Evolutionary conservation across 2,329 filamentous ascomycete species (phyloP).

Genomic region (Chaetomium olivaceum): DNA sequence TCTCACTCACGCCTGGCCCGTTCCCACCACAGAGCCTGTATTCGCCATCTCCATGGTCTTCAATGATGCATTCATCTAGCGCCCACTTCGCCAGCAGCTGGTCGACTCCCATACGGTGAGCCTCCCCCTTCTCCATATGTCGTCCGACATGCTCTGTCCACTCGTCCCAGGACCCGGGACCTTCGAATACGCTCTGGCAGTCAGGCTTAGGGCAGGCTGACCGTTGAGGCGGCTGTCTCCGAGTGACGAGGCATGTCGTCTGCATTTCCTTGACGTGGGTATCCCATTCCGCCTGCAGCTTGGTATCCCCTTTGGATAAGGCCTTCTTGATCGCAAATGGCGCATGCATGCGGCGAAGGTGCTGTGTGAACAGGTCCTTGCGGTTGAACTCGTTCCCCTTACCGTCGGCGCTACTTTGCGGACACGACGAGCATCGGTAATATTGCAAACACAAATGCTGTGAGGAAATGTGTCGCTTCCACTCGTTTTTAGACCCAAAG

Average conservation of each 20-base stretch:
- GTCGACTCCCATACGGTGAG: constrained; percentile 58
- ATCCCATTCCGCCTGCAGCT: constrained; percentile 64
- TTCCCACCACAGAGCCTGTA: constrained; percentile 55
- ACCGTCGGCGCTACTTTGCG: constrained; percentile 54
- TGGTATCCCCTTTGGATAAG: constrained; percentile 58
- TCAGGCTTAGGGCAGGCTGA: constrained; percentile 72
- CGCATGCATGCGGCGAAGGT: constrained; percentile 90
- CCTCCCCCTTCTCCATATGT: constrained; percentile 78
- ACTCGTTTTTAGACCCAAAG: constrained; percentile 94
- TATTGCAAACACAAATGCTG: constrained; percentile 77
- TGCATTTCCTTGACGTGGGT: constrained; percentile 69
- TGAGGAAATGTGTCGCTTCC: constrained; percentile 91
- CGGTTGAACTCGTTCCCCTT: constrained; percentile 79
- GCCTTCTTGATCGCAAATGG: constrained; percentile 64
- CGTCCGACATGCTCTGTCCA: constrained; percentile 90
- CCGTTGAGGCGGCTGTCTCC: constrained; percentile 67
- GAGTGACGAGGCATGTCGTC: constrained; percentile 68
- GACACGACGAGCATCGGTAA: constrained; percentile 64
- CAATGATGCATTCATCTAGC: constrained; percentile 63
- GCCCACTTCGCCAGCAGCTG: constrained; percentile 61
- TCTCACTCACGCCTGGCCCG: constrained; percentile 32
- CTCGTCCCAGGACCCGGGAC: constrained; percentile 77
- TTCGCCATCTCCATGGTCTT: constrained; percentile 55
- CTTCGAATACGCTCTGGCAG: constrained; percentile 71
- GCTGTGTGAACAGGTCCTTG: constrained; percentile 94